Base-by-base conservation (phyloP, 352 stramenopile genomes). In the Plasmopara viticola region DNA sequence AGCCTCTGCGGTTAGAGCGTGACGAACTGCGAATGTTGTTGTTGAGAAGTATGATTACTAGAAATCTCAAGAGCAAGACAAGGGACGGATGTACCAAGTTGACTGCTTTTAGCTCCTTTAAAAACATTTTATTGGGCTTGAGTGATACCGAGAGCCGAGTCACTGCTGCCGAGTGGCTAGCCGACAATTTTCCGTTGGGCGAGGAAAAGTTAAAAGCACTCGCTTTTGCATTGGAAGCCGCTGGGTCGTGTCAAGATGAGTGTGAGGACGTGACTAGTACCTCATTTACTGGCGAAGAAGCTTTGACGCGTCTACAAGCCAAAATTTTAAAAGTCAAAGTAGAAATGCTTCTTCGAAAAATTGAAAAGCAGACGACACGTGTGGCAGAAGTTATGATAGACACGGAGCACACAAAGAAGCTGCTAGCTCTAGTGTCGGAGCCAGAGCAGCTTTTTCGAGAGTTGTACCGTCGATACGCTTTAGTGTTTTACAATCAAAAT, bases 21-120 rank as follows among this genome's bases (percentile, higher is more conserved):
- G 78, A 92, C 48, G 78, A 92, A 46, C 25, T 89, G 14, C 67
- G 86, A 50, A 90, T 92, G 65, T 43, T 89, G 28, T 56, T 90
- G 15, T 45, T 92, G 9, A 89, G 88, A 46, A 85, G 77, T 38
- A 72, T 89, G 59, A 67, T 92, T n/a, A 48, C 40, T 17, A 35
- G 1, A 44, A 48, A 64, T 9, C 17, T 61, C 2, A 47, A 53
- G 14, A 45, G 61, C 20, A 50, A 48, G 7, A 14, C 14, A 9
- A 29, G 25, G 13, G 17, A 48, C 2, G 44, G 6, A 13, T 18
- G 15, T 15, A 20, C 17, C n/a, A 49, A 30, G 30, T 13, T 38
- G 8, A 9, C 34, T 7, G 39, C 42, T 15, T 76, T 81, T 34
- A 52, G 58, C 33, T 45, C 45, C 5, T 78, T 78, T 47, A 48